Base-by-base conservation (phyloP, 2,329 filamentous ascomycete species). In the Cercospora sp. region DNA sequence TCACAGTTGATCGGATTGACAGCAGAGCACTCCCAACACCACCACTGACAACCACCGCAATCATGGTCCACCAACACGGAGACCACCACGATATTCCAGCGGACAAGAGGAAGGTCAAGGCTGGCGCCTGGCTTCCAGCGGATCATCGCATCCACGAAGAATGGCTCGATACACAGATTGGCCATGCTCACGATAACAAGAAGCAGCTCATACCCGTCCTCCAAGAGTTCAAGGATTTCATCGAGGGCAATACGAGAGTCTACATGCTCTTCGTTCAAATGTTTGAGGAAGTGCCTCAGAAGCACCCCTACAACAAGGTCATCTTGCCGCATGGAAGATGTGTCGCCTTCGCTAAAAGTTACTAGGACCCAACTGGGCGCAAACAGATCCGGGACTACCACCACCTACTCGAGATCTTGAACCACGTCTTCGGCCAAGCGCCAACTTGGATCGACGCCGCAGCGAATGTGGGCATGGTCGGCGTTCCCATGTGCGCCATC, bases 361-460 rank as follows among this genome's bases (percentile, higher is more conserved):
- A 2, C 20, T 8, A 80, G 6, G 89, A 91, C 68, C 88, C 89
- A 0, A 87, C 85, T 0, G 89, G 89, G 1, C 81, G 83, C 63
- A 83, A 81, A 36, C 87, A 90, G 78, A 86, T 92, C 66, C 85
- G 87, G 8, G 85, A 90, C 78, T 91, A 90, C 72, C 66, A 84
- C 5, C 87, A 91, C 72, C 88, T 92, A 86, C 82, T 92, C 20
- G 80, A 82, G 23, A 82, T 91, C 8, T 81, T 92, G 61, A 91
- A 91, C 75, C 85, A 90, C 51, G 75, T 82, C 48, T 74, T 83
- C 48, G 78, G 74, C 9, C 77, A 75, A 12, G 80, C 80, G 1
- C 81, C 81, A 6, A 74, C 75, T 10, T 83, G 82, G 81, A 80
- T 71, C 45, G 78, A 82, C 67, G 73, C 75, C 9, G 74, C 78